Percentiles rank a stretch among this genome's conserved stretches.
phyloP scores from a whole-genome alignment of 257 asterid species.

The Solanum piurae region DNA sequence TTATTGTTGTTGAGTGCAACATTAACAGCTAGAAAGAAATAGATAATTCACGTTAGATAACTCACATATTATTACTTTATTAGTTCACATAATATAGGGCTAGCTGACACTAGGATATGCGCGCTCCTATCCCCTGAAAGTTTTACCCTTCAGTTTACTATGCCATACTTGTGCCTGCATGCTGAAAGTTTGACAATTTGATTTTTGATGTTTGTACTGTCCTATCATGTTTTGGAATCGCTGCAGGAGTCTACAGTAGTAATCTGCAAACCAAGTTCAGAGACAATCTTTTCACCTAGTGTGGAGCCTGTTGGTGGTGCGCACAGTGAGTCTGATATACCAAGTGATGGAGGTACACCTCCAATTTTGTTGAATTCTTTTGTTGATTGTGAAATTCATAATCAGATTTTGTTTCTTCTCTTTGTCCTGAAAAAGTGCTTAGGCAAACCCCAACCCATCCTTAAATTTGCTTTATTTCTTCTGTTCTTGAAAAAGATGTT shows the following conservation, averaged over 20 bases:
- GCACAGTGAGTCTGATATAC: constrained; percentile 9
- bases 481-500: not conserved
- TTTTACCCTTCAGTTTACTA: not conserved
- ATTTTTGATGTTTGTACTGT: not conserved
- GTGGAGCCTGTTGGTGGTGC: constrained; percentile 42
- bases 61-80: not conserved
- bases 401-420: not conserved
- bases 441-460: not conserved
- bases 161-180: not conserved
- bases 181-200: not conserved
- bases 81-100: not conserved
- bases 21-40: not conserved
- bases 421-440: not conserved
- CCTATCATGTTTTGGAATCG: constrained; percentile 2
- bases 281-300: constrained; percentile 75
- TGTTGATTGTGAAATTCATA: not conserved
- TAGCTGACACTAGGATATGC: not conserved
- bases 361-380: not conserved
- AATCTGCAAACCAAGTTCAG: constrained; percentile 45
- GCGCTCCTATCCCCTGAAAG: not conserved
- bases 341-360: constrained; percentile 41
- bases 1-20: not conserved
- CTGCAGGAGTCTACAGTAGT: constrained; percentile 44
- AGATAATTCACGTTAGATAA: not conserved
- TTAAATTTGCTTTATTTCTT: not conserved